phyloP scores from a whole-genome alignment of 768 basidiomycete species.

The Collybia sordida region DNA sequence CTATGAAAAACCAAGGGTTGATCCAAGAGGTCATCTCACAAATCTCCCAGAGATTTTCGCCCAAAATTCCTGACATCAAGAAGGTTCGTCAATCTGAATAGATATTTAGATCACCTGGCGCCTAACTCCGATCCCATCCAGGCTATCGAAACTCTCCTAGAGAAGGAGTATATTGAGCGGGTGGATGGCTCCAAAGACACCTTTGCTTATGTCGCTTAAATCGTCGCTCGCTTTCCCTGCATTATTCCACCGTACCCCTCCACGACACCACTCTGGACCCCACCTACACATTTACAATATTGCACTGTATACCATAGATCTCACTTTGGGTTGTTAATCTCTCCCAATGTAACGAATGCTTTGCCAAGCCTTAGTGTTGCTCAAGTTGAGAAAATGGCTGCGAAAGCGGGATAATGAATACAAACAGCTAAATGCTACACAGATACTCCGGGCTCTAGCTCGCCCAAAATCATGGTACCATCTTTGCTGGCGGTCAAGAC shows the following conservation, averaged over 20 bases:
- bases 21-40: slow-evolving; percentile 92
- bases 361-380: too few relatives aligned
- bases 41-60: slow-evolving; percentile 85
- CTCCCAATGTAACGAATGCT: too few relatives aligned
- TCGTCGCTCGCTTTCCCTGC: neutral
- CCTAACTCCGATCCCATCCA: slow-evolving; percentile 26
- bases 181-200: slow-evolving; percentile 91
- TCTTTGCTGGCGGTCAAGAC: slow-evolving; percentile 94
- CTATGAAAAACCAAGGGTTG: slow-evolving; percentile 90
- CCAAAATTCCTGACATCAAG: slow-evolving; percentile 97
- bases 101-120: neutral
- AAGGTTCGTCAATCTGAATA: slow-evolving; percentile 47
- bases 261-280: neutral
- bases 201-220: slow-evolving; percentile 75
- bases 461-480: slow-evolving; percentile 87
- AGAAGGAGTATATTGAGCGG: slow-evolving; percentile 98
- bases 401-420: too few relatives aligned
- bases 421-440: too few relatives aligned
- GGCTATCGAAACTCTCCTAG: slow-evolving; percentile 91
- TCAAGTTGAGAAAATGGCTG: too few relatives aligned
- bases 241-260: neutral
- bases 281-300: slow-evolving; percentile 5
- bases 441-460: slow-evolving; percentile 69
- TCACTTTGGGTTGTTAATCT: neutral
- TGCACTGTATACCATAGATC: slow-evolving; percentile 6